Percentiles rank a stretch among this genome's conserved stretches.
phyloP scores from a whole-genome alignment of 2,329 filamentous ascomycete species.

The Grosmannia penicillata region DNA sequence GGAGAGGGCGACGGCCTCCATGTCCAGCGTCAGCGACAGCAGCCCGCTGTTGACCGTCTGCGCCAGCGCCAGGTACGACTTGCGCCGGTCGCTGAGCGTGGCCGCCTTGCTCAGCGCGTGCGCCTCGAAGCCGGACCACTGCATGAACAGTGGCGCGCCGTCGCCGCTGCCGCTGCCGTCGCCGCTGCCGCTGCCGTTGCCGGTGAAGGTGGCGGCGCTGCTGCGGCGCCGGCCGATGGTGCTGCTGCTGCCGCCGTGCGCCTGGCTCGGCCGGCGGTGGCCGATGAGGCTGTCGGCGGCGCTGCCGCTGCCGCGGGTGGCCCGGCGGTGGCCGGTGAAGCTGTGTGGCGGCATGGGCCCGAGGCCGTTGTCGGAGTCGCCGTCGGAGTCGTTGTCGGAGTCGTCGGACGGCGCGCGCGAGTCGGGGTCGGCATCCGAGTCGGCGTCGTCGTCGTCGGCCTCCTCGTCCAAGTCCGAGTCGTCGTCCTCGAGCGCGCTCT shows the following conservation, averaged over 20 bases:
- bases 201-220: background rate
- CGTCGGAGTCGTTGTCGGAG: background rate
- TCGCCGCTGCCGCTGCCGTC: background rate
- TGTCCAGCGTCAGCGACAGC: conserved; percentile 2
- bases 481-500: conserved; percentile 6
- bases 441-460: conserved; percentile 2
- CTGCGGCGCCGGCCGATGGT: background rate
- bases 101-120: conserved; percentile 8
- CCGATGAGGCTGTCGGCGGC: background rate
- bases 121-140: conserved; percentile 6
- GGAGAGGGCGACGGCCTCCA: background rate
- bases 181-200: background rate
- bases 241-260: background rate
- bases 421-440: background rate
- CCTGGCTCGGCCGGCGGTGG: background rate
- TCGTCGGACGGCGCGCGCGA: too few species aligned
- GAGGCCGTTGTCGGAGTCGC: background rate
- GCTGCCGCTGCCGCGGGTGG: background rate
- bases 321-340: background rate
- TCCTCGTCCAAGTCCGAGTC: conserved; percentile 7
- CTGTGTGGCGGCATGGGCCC: background rate
- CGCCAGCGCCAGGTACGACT: conserved; percentile 8
- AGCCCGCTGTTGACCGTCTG: conserved; percentile 7
- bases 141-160: conserved; percentile 5
- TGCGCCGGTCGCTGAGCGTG: conserved; percentile 9